Percentiles rank a stretch among this genome's conserved stretches.
phyloP scores from a whole-genome alignment of 352 stramenopile genomes.

The Lagenidium giganteum region DNA sequence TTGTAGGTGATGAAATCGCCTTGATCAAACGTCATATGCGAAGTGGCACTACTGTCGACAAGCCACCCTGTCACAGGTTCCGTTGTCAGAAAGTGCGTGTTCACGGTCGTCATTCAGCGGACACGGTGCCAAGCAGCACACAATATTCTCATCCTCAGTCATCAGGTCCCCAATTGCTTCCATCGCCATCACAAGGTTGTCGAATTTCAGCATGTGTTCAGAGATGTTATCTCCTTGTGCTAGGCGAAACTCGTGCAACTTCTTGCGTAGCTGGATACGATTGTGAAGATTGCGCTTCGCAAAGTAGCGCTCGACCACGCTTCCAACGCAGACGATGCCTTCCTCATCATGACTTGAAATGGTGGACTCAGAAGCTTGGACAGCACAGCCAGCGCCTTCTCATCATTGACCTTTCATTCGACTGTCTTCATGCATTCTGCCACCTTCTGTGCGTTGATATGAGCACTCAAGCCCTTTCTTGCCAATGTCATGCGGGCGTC shows the following conservation, averaged over 20 bases:
- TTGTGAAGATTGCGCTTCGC: neutral
- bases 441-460: neutral
- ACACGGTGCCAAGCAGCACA: conserved; percentile 6
- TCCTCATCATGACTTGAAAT: conserved; percentile 5
- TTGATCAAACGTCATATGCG: conserved; percentile 6
- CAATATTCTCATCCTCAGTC: neutral
- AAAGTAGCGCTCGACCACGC: conserved; percentile 1
- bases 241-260: conserved; percentile 4
- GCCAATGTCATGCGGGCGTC: conserved; percentile 1
- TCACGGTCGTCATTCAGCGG: neutral
- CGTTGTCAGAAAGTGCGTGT: neutral
- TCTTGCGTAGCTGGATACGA: neutral
- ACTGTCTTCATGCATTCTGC: neutral
- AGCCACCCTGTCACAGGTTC: neutral
- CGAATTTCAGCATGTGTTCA: conserved; percentile 3
- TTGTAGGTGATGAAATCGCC: conserved; percentile 3
- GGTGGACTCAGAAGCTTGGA: neutral
- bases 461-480: neutral
- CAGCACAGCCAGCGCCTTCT: conserved; percentile 4
- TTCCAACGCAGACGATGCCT: neutral
- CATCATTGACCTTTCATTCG: neutral
- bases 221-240: neutral
- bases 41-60: conserved; percentile 4
- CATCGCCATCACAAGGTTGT: conserved; percentile 3
- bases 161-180: neutral